phyloP scores from a whole-genome alignment of 2,329 filamentous ascomycete species.

The Ceratocystis smalleyi region DNA sequence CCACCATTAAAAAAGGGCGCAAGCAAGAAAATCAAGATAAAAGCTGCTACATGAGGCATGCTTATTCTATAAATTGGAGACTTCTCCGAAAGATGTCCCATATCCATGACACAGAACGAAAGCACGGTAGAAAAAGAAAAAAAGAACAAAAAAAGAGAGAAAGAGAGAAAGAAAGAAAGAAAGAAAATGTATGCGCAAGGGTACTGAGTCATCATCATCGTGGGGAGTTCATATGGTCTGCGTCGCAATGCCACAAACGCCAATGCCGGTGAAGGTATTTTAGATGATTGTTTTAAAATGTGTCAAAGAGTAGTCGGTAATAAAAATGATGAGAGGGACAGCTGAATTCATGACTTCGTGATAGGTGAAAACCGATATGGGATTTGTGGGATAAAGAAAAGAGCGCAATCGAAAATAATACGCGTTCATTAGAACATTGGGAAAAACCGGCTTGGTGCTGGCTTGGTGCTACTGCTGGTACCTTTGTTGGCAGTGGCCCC shows the following conservation, averaged over 20 bases:
- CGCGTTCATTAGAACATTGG: conserved; percentile 11
- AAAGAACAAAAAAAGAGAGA: not conserved
- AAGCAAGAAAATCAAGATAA: conserved; percentile 4
- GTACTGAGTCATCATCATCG: conserved; percentile 11
- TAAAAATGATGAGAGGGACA: conserved; percentile 13
- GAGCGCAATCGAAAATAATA: not conserved
- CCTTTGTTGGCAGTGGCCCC: conserved; percentile 22
- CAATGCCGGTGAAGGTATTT: conserved; percentile 10
- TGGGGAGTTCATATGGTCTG: conserved; percentile 10
- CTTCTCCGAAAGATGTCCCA: not conserved
- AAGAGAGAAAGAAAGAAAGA: not conserved
- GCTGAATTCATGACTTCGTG: conserved; percentile 18
- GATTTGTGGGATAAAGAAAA: not conserved
- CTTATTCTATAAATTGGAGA: conserved; percentile 4
- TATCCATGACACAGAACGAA: not conserved
- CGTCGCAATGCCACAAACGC: conserved; percentile 1
- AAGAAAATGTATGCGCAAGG: not conserved
- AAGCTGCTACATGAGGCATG: not conserved
- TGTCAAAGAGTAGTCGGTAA: conserved; percentile 13
- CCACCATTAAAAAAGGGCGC: not conserved
- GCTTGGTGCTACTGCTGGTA: conserved; percentile 21
- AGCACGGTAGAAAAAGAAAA: not conserved
- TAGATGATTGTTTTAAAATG: conserved; percentile 13
- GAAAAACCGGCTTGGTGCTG: conserved; percentile 19
- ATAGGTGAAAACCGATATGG: conserved; percentile 27